Conservation (phyloP, 1,284 basidiomycete species). For the Ganoderma multipileum region DNA sequence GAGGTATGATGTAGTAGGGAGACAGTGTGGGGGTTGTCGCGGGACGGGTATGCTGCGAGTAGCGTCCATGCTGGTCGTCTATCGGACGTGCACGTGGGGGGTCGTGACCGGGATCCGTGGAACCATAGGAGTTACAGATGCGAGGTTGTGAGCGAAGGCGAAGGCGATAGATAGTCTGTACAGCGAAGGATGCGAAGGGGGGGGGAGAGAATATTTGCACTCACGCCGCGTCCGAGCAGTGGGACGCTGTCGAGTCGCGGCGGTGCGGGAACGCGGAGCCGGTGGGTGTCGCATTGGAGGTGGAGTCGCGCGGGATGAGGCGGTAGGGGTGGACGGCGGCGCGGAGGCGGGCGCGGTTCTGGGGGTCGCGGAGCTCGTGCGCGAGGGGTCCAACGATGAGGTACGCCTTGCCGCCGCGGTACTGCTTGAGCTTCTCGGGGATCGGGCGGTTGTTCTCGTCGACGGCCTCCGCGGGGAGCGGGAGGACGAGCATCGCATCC, state of each 20-base stretch:
- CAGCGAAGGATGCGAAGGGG: neutral
- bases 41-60: constrained; percentile 19
- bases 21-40: constrained; percentile 6
- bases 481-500: constrained; percentile 28
- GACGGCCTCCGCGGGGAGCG: constrained; percentile 19
- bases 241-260: constrained; percentile 7
- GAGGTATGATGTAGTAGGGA: constrained; percentile 24
- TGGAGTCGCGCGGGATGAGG: constrained; percentile 29
- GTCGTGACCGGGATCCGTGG: constrained; percentile 10
- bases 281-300: constrained; percentile 8
- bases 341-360: constrained; percentile 50
- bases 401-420: constrained; percentile 37
- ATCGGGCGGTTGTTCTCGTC: constrained; percentile 20
- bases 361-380: constrained; percentile 41
- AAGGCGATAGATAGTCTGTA: neutral
- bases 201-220: neutral
- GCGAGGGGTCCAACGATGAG: constrained; percentile 56
- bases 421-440: constrained; percentile 17
- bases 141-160: neutral
- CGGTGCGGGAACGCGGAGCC: constrained; percentile 12
- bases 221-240: constrained; percentile 10
- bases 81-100: constrained; percentile 15
- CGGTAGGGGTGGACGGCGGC: constrained; percentile 63
- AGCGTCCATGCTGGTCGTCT: constrained; percentile 25
- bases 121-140: neutral